Base-by-base conservation (phyloP, 2,329 filamentous ascomycete species). In the Aspergillus pseudotamarii region DNA sequence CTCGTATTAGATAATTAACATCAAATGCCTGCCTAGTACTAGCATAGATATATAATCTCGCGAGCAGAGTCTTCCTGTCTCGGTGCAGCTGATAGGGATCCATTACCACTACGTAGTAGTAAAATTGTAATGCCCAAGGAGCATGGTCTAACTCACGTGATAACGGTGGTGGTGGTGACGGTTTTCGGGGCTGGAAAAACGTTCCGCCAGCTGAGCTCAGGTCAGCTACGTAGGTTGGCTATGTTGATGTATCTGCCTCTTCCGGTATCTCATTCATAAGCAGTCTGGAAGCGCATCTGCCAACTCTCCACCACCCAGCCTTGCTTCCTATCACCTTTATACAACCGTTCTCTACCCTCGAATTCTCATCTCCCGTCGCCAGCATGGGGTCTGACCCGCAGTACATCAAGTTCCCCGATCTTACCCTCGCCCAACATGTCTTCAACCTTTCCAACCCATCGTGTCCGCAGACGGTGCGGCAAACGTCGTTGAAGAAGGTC, bases 371-470 rank as follows among this genome's bases (percentile, higher is more conserved):
- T 56, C 62, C 61, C 60, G 55, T 68, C 70, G 79, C 65, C 71
- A 87, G 81, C 81, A 88, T 84, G 82, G 82, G 81, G 65, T 83
- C 88, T 72, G 88, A 90, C 76, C 86, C 86, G 68, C 87, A 88
- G 75, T 89, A 88, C 77, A 83, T 87, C 71, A 86, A 85, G 76
- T 89, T 86, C 72, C 88, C 88, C 59, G 82, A 88, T 75, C 86
- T 90, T 72, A 79, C 84, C 66, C 83, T 90, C 73, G 85, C 88
- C 61, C 88, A 89, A 80, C 83, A 88, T 80, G 86, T 90, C 79
- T 90, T 90, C 83, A 85, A 87, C 72, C 81, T 90, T 75, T 87
- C 86, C 68, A 89, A 88, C 75, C 85, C 86, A 72, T 81, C 84
- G 70, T 83, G 85, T 70, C 76, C 84, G 56, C 76, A 82, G 66